Conservation (phyloP, 495 filamentous ascomycete genomes). For the Oidiodendron maius region DNA sequence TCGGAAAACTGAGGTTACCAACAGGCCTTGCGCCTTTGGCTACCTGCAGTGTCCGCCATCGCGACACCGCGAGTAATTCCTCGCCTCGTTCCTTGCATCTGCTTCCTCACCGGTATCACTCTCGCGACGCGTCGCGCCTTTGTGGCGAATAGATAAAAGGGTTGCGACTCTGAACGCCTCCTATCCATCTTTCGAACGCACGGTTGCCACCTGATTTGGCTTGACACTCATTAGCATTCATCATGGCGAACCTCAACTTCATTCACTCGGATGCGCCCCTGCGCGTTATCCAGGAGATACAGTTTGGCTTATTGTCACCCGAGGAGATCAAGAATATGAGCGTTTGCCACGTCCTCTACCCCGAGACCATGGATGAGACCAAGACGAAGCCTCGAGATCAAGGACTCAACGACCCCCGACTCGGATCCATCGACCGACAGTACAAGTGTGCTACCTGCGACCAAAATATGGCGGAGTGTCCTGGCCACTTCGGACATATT, state of each 20-base stretch:
- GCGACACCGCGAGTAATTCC: conserved; percentile 13
- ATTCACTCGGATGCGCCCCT: conserved; percentile 89
- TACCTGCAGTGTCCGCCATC: conserved; percentile 18
- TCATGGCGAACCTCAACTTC: conserved; percentile 91
- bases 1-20: conserved; percentile 7
- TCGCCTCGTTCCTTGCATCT: background rate
- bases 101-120: conserved; percentile 7
- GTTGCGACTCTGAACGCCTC: background rate
- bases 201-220: conserved; percentile 3
- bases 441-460: conserved; percentile 93
- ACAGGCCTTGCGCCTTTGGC: conserved; percentile 19
- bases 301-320: conserved; percentile 93
- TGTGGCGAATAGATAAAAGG: background rate
- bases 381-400: conserved; percentile 78
- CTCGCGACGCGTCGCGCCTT: background rate
- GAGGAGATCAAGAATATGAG: conserved; percentile 99
- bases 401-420: conserved; percentile 87
- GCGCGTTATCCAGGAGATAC: conserved; percentile 94
- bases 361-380: conserved; percentile 97
- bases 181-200: background rate
- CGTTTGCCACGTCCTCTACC: conserved; percentile 85
- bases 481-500: conserved; percentile 96
- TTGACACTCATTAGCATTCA: conserved; percentile 26
- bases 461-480: conserved; percentile 89
- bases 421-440: conserved; percentile 90